These are phyloP conservation scores for Calamus simplicifolius DNA, from an alignment of 176 grass and related monocot genomes.

Conservation along the genomic window DNA sequence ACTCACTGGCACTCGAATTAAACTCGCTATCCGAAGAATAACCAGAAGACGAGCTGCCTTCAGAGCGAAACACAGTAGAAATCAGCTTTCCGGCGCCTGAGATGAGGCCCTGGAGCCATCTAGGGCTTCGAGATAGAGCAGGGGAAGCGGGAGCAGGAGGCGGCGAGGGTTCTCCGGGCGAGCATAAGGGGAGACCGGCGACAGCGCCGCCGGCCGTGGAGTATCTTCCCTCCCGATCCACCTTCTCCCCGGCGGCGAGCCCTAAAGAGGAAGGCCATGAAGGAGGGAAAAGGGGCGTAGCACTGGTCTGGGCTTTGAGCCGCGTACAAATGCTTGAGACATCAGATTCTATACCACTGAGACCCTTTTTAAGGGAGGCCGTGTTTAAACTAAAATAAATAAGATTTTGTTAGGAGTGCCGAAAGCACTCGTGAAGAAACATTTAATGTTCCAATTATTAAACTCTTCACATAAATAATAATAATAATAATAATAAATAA, in stretches of 20 bases:
- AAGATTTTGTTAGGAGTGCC: too few species aligned
- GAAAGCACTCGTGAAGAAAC: too few species aligned
- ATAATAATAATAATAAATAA: too few species aligned
- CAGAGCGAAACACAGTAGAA: slow-evolving; percentile 37
- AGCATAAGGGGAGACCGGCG: slow-evolving; percentile 11
- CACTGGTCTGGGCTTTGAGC: too few species aligned
- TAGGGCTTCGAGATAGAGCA: slow-evolving; percentile 30
- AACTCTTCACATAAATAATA: too few species aligned
- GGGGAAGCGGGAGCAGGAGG: background rate
- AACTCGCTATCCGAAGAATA: slow-evolving; percentile 28
- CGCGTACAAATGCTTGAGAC: too few species aligned
- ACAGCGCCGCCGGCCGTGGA: slow-evolving; percentile 38
- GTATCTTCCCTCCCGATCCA: slow-evolving; percentile 29
- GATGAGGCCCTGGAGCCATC: slow-evolving; percentile 54
- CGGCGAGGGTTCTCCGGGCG: background rate
- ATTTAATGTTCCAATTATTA: too few species aligned
- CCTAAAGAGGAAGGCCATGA: slow-evolving; percentile 62
- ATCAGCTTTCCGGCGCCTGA: slow-evolving; percentile 46
- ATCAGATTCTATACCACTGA: too few species aligned
- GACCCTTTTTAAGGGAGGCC: too few species aligned
- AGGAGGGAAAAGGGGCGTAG: background rate
- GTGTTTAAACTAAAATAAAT: too few species aligned
- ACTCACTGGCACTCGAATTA: slow-evolving; percentile 19
- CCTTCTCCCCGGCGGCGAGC: slow-evolving; percentile 32
- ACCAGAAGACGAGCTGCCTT: slow-evolving; percentile 16